Evolutionary conservation across 2,329 filamentous ascomycete genomes (phyloP), one percentile per base, ranked within the genome.

Genomic region (Orbilia blumenaviensis): DNA sequence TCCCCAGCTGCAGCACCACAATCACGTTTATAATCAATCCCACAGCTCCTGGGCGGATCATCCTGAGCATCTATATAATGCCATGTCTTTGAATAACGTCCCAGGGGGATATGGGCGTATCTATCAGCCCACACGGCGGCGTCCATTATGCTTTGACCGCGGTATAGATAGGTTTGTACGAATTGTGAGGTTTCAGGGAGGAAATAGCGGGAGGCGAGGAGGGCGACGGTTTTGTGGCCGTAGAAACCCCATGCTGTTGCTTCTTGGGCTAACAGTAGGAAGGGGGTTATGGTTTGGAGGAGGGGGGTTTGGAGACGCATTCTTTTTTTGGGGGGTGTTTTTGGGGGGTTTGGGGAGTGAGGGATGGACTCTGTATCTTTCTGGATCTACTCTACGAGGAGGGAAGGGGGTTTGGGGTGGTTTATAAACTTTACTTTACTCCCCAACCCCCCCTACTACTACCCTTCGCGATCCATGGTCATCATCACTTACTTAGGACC

Each of bases 61-160:
- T 91, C 89, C 79, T 89, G 86, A 73, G 89, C 89, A 81, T 91
- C 89, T 82, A 91, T 91, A 83, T 88, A 91, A 84, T 91, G 89
- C 82, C 89, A 90, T 34, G 86, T 86, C 78, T 85, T 87, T 7
- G 87, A 88, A 82, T 88, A 91, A 38, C 85, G 84, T 12, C 88
- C 89, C 84, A 87, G 89, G 81, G 86, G 85, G 6, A 87, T 89
- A 83, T 91, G 90, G 23, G 89, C 86, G 81, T 89, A 85, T 41
- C 85, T 88, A 83, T 91, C 89, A 29, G 89, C 89, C 89, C 89
- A 91, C 8, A 88, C 88, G 2, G 89, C 89, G 2, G 90, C 86
- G 68, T 85, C 85, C 54, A 89, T 88, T 25, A 91, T 85, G 80
- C 90, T 90, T 79, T 88, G 85, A 66, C 83, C 82, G 1, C 87